Base-by-base conservation (phyloP, 495 filamentous ascomycete genomes). In the Usnea hakonensis region DNA sequence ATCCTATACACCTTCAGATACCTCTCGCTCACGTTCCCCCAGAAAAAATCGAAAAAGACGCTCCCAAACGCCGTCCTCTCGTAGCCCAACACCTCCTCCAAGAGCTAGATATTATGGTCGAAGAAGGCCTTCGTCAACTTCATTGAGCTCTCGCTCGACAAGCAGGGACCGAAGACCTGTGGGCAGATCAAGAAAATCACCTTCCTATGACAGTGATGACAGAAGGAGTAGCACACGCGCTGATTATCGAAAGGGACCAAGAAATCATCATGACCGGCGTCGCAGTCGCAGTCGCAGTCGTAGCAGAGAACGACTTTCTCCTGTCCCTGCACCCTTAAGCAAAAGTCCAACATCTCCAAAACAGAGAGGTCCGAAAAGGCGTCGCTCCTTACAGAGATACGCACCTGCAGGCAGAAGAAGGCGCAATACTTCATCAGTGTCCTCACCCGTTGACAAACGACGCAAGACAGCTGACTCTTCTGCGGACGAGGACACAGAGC, bases 381-480 rank as follows among this genome's bases (percentile, higher is more conserved):
- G 78, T 60, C 77, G 78, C 37, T 83, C 82, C 9, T 66, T 82
- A 57, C 65, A 81, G 69, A 71, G 79, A 77, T 80, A 80, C 74
- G 74, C 76, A 57, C 79, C 82, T n/a, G 69, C 69, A 19, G 71
- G 67, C n/a, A 76, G 75, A 55, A 75, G 74, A 67, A 70, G 76
- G 67, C 78, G 77, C 67, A 79, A 78, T 64, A 75, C 78, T 66
- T 78, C 79, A 64, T 62, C 60, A 56, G 75, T 77, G 69, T 81
- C 82, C 73, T 76, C 75, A 68, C 72, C 76, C 64, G 75, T 68
- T 72, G 75, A 78, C 28, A 80, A 80, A 61, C 74, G 77, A 68
- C 81, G 72, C 68, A 79, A 74, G 65, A 72, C 72, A 54, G 81
- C 85, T 88, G 86, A 88, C 85, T 77, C 77, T 79, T 79, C 75